Evolutionary conservation across 495 filamentous ascomycete species (phyloP), one percentile per base, ranked within the genome.

Genomic region (Darksidea phi): DNA sequence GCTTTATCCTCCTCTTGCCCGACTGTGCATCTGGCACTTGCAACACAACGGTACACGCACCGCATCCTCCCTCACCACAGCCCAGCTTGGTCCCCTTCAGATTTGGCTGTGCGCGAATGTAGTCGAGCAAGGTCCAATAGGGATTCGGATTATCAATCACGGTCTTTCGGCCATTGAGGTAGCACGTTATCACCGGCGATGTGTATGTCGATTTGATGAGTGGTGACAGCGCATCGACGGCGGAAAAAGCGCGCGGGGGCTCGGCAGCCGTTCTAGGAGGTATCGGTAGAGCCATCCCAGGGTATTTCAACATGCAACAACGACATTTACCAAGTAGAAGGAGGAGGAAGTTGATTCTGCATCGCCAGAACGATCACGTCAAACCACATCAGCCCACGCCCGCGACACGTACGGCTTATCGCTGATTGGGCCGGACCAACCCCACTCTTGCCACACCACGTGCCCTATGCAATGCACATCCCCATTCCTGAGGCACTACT

Each of bases 21-120:
- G 45, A 50, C 42, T 34, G 36, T 21, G 52, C 6, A 47, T 57
- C 70, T 54, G 59, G 51, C 5, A 51, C 56, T 49, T 77, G 75
- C 7, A 77, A 48, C 2, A 75, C 74, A 17, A 77, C 71, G 13
- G 75, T 77, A 51, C 75, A 77, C 6, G 75, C 74, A 45, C 75
- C 75, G 34, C 75, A 77, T 17, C 75, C 74, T 49, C 75, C 74
- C 37, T 76, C 74, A 15, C 75, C 75, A 41, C 75, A 77, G 1
- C 84, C 85, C 41, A 91, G 81, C 72, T 83, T 82, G 1, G 85
- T 87, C 13, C 84, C 75, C 47, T 74, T 76, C 11, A 77, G 66
- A 12, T 82, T 71, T 41, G 76, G 72, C 59, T 78, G 75, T 0
- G 75, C 73, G 48, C 78, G 73, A 60, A 80, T 78, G 59, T 76